Evolutionary conservation across 306 rosid species (phyloP).

Genomic region (Prunus campanulata): DNA sequence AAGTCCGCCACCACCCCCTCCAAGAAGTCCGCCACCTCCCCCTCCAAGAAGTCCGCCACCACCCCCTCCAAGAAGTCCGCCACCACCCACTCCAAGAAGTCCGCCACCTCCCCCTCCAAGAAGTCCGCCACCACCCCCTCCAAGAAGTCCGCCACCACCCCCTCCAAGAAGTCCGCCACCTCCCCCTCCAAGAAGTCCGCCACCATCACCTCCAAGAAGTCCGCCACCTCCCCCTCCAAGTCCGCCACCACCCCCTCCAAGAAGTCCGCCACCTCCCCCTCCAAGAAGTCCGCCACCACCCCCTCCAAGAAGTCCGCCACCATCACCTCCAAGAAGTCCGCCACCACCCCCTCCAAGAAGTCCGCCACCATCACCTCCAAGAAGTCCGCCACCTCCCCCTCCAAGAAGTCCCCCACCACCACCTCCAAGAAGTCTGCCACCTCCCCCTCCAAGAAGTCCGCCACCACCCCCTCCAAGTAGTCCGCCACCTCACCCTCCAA

Average conservation of each 20-base stretch:
- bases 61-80: background rate
- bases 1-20: no score
- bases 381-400: background rate
- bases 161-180: background rate
- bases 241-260: background rate
- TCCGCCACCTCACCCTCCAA: no score
- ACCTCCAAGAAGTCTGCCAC: no score
- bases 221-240: background rate
- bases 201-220: background rate
- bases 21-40: no score
- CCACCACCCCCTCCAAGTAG: no score
- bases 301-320: background rate
- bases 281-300: background rate
- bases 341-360: no score
- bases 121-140: no score
- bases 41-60: background rate
- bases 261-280: no score
- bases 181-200: background rate
- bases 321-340: background rate
- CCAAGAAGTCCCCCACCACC: no score
- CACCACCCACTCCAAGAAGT: background rate
- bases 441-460: no score
- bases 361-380: background rate
- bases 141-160: no score
- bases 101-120: no score